Evolutionary conservation across 768 basidiomycete genomes (phyloP), one percentile per base, ranked within the genome.

Genomic region (Lactarius quietus): DNA sequence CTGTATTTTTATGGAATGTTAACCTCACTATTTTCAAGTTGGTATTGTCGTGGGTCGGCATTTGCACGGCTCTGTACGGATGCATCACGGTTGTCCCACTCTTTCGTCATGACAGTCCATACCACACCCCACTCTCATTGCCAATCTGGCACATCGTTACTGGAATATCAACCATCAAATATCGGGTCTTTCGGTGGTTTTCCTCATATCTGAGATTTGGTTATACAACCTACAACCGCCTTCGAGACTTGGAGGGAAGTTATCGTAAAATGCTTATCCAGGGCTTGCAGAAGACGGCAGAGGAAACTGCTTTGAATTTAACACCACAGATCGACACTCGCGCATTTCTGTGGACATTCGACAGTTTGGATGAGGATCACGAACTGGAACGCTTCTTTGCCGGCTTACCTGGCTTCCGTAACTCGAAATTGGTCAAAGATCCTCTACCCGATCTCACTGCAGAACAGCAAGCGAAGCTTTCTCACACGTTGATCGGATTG

Each of bases 401-500:
- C 3, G n/a, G 43, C 43, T 45, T 45, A 12, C 43, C 43, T 5
- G n/a, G 43, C 43, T 45, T 45, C 43, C 43, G 43, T n/a, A 45
- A 10, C n/a, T 45, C 43, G 10, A 45, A 23, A 1, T 1, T 45
- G 4, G 4, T 45, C 43, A 3, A 23, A 1, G 43, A 45, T 14
- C 43, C 43, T 45, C 43, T 45, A 1, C 43, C 43, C n/a, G 17
- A 20, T 45, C 43, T 45, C 10, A 5, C 43, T 9, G 3, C 1
- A 12, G 10, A 45, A 20, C n/a, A 45, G 23, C 9, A 23, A 12
- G 12, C 1, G 10, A 38, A 2, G n/a, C n/a, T 45, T 45, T 45
- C 0, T 1, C 3, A 0, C 20, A 1, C n/a, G 10, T 23, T 1
- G 10, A 45, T 23, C 1, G 43, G 43, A 8, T 12, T 45, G 1